phyloP scores from a whole-genome alignment of 305 asterid species.

The Solanum hybrid region DNA sequence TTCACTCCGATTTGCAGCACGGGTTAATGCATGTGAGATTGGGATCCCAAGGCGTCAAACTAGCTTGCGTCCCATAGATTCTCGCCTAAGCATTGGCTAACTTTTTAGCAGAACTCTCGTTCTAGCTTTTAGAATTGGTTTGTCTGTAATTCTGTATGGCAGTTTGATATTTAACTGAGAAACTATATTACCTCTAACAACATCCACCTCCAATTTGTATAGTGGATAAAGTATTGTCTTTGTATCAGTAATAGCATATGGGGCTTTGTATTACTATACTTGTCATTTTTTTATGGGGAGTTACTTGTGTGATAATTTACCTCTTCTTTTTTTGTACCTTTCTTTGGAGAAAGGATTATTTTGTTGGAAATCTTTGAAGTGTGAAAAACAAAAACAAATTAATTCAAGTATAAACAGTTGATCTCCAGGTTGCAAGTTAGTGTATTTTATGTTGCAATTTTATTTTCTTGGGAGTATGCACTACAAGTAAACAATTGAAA shows the following conservation, averaged over 20 bases:
- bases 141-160: constrained; percentile 17
- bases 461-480: background rate
- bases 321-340: background rate
- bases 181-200: background rate
- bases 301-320: background rate
- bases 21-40: constrained; percentile 92
- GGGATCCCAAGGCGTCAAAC: constrained; percentile 94
- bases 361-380: background rate
- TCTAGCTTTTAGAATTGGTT: constrained; percentile 9
- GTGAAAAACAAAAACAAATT: background rate
- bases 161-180: constrained; percentile 23
- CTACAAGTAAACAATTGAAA: background rate
- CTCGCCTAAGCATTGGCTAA: constrained; percentile 80
- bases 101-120: background rate
- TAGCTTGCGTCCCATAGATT: constrained; percentile 48
- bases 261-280: background rate
- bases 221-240: constrained; percentile 28
- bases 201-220: constrained; percentile 42
- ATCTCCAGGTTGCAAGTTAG: background rate
- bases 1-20: constrained; percentile 89
- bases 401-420: background rate
- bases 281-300: background rate
- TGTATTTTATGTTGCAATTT: background rate
- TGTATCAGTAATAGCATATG: constrained; percentile 16
- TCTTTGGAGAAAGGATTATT: background rate